Evolutionary conservation across 805 yeast species (phyloP).

Genomic region (Metschnikowia kunwiensis): DNA sequence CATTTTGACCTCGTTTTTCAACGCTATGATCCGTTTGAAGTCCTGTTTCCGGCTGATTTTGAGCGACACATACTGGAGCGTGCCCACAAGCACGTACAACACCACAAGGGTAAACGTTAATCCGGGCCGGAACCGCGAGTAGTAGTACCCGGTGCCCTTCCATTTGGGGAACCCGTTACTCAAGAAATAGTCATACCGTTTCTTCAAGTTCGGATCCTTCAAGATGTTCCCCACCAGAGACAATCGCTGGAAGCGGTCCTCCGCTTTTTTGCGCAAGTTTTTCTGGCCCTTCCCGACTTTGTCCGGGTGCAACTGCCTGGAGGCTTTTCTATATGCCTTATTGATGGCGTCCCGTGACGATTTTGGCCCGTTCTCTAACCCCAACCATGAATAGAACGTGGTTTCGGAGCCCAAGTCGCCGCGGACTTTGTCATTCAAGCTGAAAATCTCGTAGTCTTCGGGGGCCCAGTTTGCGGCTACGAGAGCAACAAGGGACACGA

Average conservation of each 20-base stretch:
- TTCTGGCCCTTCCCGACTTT: conserved; percentile 40
- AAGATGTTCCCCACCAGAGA: conserved; percentile 74
- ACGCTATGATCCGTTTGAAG: conserved; percentile 49
- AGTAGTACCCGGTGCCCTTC: conserved; percentile 64
- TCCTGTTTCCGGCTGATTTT: conserved; percentile 56
- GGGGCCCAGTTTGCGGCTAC: conserved; percentile 50
- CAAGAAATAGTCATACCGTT: conserved; percentile 81
- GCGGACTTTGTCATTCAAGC: conserved; percentile 59
- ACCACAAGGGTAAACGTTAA: conserved; percentile 48
- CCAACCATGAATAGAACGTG: conserved; percentile 69
- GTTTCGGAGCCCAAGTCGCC: conserved; percentile 58
- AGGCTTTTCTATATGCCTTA: conserved; percentile 66
- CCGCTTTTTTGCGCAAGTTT: conserved; percentile 47
- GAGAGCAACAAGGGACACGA: conserved; percentile 19
- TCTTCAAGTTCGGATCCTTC: conserved; percentile 50
- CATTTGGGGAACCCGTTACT: conserved; percentile 83
- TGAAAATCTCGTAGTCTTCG: conserved; percentile 79
- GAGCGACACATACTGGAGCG: conserved; percentile 57
- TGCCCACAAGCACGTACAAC: conserved; percentile 48
- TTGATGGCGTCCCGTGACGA: conserved; percentile 53
- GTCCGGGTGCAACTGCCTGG: conserved; percentile 83
- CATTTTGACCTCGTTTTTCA: conserved; percentile 50
- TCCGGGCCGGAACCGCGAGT: conserved; percentile 69
- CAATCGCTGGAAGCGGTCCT: conserved; percentile 72
- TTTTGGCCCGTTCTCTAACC: conserved; percentile 44